These are phyloP conservation scores for Saccharomyces hybrid DNA, from an alignment of 1,139 yeast genomes.

Conservation along the genomic window DNA sequence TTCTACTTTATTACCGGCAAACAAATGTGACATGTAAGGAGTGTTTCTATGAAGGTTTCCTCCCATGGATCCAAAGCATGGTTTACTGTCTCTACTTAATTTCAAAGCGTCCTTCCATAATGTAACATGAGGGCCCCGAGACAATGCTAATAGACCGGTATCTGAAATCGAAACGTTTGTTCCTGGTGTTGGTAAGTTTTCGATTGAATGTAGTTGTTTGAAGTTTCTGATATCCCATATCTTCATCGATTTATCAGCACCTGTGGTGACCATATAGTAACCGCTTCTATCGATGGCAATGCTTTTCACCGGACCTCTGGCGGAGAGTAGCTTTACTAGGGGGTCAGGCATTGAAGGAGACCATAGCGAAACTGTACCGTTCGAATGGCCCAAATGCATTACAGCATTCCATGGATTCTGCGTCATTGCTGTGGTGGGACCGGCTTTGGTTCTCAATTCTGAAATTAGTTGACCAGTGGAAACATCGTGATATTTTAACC, in stretches of 20 bases:
- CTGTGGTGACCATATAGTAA: conserved; percentile 86
- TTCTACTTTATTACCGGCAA: conserved; percentile 69
- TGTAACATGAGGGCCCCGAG: conserved; percentile 93
- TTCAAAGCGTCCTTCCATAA: conserved; percentile 74
- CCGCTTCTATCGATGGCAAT: conserved; percentile 89
- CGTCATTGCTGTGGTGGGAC: conserved; percentile 81
- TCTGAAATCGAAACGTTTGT: conserved; percentile 75
- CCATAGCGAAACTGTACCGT: conserved; percentile 92
- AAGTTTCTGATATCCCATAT: conserved; percentile 91
- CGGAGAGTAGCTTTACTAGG: conserved; percentile 68
- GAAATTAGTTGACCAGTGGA: conserved; percentile 83
- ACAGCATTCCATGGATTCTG: conserved; percentile 96
- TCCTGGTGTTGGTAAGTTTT: conserved; percentile 81
- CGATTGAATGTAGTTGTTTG: conserved; percentile 54
- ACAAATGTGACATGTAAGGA: conserved; percentile 87
- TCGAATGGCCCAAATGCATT: conserved; percentile 85
- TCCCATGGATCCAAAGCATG: conserved; percentile 35
- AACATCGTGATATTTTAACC: conserved; percentile 86
- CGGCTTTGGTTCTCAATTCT: conserved; percentile 78
- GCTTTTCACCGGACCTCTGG: conserved; percentile 82
- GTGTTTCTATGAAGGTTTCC: conserved; percentile 37
- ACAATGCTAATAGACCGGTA: conserved; percentile 75
- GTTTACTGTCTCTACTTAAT: conserved; percentile 33
- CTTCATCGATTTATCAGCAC: conserved; percentile 76
- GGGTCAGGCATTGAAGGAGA: conserved; percentile 86